A percentile compares a stretch with the other conserved stretches of the same genome.
Conservation (phyloP, 2,329 filamentous ascomycete species). For the Apiospora phragmitis region DNA sequence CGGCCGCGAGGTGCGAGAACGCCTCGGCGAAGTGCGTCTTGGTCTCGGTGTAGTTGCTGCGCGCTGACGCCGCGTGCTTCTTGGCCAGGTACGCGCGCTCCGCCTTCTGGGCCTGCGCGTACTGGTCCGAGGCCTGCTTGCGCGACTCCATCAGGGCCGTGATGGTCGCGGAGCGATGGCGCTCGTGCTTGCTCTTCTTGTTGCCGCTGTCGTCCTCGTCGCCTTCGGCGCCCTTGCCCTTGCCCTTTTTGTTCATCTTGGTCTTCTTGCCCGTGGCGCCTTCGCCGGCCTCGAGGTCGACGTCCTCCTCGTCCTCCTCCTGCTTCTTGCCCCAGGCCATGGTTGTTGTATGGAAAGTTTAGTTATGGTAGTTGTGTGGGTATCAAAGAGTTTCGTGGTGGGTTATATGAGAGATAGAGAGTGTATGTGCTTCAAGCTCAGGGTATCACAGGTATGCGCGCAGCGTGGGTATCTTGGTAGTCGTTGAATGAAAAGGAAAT, state of each 20-base stretch:
- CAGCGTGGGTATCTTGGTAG: not conserved
- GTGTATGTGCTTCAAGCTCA: not conserved
- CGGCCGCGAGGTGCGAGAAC: not conserved
- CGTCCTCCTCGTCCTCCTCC: not conserved
- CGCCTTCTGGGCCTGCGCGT: not conserved
- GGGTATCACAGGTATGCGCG: not conserved
- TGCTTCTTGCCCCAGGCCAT: constrained; percentile 8
- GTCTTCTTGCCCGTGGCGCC: not conserved
- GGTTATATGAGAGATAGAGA: not conserved
- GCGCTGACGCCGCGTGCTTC: not conserved
- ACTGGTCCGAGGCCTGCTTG: constrained; percentile 6
- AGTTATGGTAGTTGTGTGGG: not conserved
- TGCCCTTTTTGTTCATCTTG: not conserved
- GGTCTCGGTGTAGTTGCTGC: not conserved
- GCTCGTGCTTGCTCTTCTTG: not conserved
- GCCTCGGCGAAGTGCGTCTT: constrained; percentile 9
- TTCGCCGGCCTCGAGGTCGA: not conserved
- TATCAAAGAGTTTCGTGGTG: not conserved
- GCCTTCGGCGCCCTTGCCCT: not conserved
- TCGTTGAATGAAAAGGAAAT: not conserved
- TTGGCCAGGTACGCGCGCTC: constrained; percentile 2
- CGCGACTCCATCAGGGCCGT: constrained; percentile 8
- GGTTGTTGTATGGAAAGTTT: not conserved
- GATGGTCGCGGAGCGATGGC: constrained; percentile 6
- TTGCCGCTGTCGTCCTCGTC: not conserved